phyloP scores from a whole-genome alignment of 306 rosid species.

The Vicia faba region DNA sequence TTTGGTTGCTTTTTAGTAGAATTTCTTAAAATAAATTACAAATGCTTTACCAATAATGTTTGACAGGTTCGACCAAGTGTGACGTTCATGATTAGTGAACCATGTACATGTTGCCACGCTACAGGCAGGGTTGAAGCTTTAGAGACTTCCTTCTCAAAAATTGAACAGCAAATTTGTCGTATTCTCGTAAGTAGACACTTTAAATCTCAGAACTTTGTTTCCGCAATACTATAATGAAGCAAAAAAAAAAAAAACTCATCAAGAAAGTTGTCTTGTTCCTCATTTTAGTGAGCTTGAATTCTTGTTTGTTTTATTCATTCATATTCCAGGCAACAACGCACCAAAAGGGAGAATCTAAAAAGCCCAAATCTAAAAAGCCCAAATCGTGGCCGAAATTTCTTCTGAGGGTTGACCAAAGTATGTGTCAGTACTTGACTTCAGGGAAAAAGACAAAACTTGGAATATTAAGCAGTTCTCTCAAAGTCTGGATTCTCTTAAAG shows the following conservation, averaged over 20 bases:
- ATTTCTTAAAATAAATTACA: constrained; percentile 19
- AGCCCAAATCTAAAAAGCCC: constrained; percentile 77
- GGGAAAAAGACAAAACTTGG: constrained; percentile 92
- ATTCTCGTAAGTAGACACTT: constrained; percentile 66
- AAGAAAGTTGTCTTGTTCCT: constrained; percentile 9
- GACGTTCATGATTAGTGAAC: constrained; percentile 96
- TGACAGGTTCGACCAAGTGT: constrained; percentile 97
- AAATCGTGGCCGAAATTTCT: constrained; percentile 90
- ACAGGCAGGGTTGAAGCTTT: constrained; percentile 98
- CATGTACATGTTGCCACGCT: constrained; percentile 89
- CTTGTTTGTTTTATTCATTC: constrained; percentile 24
- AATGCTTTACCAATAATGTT: constrained; percentile 37
- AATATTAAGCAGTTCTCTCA: constrained; percentile 84
- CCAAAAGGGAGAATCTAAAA: constrained; percentile 61
- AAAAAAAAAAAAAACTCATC: constrained; percentile 17
- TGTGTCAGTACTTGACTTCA: constrained; percentile 79
- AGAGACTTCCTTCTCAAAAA: constrained; percentile 92
- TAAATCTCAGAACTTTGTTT: constrained; percentile 12
- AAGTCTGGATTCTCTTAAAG: constrained; percentile 92
- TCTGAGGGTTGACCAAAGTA: constrained; percentile 79
- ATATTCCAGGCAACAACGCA: constrained; percentile 68
- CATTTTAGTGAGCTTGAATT: constrained; percentile 28
- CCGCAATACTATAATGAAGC: constrained; percentile 1
- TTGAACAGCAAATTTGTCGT: constrained; percentile 92
- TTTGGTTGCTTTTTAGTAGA: constrained; percentile 27